These are phyloP conservation scores for Schizochytrium sp. DNA, from an alignment of 108 stramenopile genomes.

Conservation along the genomic window DNA sequence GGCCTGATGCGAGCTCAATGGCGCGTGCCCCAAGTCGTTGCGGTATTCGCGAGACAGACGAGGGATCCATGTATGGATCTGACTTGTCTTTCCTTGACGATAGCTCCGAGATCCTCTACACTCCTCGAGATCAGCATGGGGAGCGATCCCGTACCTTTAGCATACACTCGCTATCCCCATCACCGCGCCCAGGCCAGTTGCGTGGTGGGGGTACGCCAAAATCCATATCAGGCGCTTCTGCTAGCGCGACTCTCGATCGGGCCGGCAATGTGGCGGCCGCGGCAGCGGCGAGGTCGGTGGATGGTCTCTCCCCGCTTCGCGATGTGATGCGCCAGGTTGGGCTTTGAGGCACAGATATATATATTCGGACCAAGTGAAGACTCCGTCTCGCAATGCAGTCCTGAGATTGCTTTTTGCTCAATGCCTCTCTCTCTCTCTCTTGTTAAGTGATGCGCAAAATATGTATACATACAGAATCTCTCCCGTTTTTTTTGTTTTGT, in stretches of 20 bases:
- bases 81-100: neutral
- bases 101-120: neutral
- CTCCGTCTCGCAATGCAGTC: neutral
- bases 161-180: neutral
- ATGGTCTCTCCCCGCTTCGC: neutral
- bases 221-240: neutral
- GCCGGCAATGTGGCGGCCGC: neutral
- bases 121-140: neutral
- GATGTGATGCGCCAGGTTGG: neutral
- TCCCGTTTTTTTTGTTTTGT: neutral
- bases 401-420: neutral
- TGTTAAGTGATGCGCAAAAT: too few species aligned
- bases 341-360: neutral
- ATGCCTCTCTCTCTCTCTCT: too few species aligned
- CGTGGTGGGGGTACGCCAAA: neutral
- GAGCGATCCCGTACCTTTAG: neutral
- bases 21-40: neutral
- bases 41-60: neutral
- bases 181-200: neutral
- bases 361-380: neutral
- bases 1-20: neutral
- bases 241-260: neutral
- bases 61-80: neutral
- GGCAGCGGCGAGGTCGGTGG: neutral
- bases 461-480: too few species aligned